Evolutionary conservation across 2,329 filamentous ascomycete species (phyloP).

Genomic region (Pseudogymnoascus sp.): DNA sequence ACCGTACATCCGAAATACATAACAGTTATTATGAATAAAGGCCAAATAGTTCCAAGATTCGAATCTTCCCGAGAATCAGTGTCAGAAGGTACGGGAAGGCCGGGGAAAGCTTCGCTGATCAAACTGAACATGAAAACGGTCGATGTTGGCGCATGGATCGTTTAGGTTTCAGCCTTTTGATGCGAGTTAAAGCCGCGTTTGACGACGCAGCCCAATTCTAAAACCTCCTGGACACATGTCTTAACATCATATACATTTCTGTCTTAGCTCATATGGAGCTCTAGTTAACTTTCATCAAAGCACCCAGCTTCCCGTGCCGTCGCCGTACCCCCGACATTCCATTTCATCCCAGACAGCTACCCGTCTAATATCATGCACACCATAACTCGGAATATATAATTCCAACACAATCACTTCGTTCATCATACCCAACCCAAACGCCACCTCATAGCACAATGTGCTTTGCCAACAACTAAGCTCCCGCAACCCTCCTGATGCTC

Average conservation of each 20-base stretch:
- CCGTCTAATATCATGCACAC: slow-evolving; percentile 1
- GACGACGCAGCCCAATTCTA: neutral
- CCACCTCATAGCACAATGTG: neutral
- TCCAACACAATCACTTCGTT: neutral
- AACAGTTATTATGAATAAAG: neutral
- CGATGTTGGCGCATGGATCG: neutral
- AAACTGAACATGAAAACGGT: neutral
- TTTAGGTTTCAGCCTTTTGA: neutral
- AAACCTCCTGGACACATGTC: neutral
- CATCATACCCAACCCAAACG: slow-evolving; percentile 3
- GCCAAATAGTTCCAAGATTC: neutral
- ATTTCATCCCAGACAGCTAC: neutral
- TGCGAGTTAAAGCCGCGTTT: neutral
- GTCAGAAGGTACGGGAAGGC: neutral
- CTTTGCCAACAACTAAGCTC: slow-evolving; percentile 27
- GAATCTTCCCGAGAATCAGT: neutral
- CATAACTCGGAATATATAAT: slow-evolving; percentile 1
- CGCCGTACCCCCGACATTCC: neutral
- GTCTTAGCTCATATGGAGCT: neutral
- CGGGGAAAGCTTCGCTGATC: neutral
- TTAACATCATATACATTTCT: slow-evolving; percentile 7
- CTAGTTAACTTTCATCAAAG: neutral
- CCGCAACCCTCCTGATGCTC: slow-evolving; percentile 68
- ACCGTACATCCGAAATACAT: neutral
- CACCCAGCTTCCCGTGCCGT: neutral